Percentiles rank a stretch among this genome's conserved stretches.
These are phyloP conservation scores for Phlebiopsis flavidoalba DNA, from an alignment of 768 basidiomycete species.

Conservation along the genomic window DNA sequence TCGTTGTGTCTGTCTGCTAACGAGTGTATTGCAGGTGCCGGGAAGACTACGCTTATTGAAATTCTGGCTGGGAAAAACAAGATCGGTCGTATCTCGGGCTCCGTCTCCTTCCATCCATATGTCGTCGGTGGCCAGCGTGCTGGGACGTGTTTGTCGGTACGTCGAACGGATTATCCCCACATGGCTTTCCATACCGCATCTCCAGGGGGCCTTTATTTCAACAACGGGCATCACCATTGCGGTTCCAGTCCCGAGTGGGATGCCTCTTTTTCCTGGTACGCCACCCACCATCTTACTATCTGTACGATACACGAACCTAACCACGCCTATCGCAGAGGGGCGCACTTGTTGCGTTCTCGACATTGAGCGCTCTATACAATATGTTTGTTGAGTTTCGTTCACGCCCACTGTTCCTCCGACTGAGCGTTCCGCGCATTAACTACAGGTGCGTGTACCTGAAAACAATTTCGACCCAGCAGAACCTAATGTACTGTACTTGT, in stretches of 20 bases:
- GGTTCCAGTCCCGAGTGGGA: slow-evolving; percentile 88
- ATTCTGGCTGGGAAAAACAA: slow-evolving; percentile 84
- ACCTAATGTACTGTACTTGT: background rate
- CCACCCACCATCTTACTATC: background rate
- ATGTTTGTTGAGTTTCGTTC: slow-evolving; percentile 80
- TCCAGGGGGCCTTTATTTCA: slow-evolving; percentile 78
- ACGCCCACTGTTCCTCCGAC: slow-evolving; percentile 81
- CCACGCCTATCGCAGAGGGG: slow-evolving; percentile 46
- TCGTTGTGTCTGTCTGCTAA: background rate
- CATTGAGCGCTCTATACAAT: slow-evolving; percentile 86
- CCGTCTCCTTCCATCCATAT: slow-evolving; percentile 54
- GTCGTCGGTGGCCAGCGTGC: slow-evolving; percentile 56
- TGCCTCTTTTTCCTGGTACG: slow-evolving; percentile 87
- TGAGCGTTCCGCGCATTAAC: slow-evolving; percentile 81
- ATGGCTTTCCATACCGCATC: background rate
- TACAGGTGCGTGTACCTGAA: slow-evolving; percentile 55
- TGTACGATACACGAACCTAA: background rate
- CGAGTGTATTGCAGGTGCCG: slow-evolving; percentile 47
- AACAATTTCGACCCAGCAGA: background rate
- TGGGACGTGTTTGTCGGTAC: slow-evolving; percentile 86
- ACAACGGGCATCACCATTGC: slow-evolving; percentile 79
- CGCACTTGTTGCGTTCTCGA: slow-evolving; percentile 85
- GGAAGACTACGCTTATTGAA: slow-evolving; percentile 90
- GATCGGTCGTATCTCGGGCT: slow-evolving; percentile 61
- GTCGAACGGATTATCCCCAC: slow-evolving; percentile 15